Percentiles rank a stretch among this genome's conserved stretches.
These are phyloP conservation scores for Pontederia paniculata DNA, from an alignment of 176 grass and related monocot genomes.

Conservation along the genomic window DNA sequence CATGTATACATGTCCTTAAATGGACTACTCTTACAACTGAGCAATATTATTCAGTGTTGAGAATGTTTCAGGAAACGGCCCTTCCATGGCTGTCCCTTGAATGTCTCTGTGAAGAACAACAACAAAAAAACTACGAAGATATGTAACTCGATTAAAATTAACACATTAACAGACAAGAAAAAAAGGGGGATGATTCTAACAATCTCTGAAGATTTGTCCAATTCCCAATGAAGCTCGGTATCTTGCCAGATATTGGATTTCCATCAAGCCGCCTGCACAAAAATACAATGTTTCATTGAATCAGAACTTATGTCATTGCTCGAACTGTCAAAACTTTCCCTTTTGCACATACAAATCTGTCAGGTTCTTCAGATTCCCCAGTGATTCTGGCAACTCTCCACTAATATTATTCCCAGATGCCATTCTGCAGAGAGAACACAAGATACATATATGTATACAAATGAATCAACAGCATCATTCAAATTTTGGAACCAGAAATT, in stretches of 20 bases:
- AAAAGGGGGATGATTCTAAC: background rate
- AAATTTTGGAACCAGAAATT: no score
- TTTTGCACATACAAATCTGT: constrained; percentile 8
- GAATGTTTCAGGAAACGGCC: constrained; percentile 14
- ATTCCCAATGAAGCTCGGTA: constrained; percentile 21
- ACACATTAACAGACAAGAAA: background rate
- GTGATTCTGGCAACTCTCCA: constrained; percentile 14
- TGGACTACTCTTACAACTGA: constrained; percentile 1
- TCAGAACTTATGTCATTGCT: background rate
- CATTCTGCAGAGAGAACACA: background rate
- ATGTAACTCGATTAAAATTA: background rate
- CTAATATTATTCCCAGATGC: constrained; percentile 1
- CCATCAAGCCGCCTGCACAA: constrained; percentile 12
- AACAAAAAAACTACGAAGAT: background rate
- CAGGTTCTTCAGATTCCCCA: constrained; percentile 17
- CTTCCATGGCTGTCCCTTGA: constrained; percentile 17
- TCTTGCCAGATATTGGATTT: constrained; percentile 20
- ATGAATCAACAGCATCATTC: no score
- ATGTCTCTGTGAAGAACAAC: constrained; percentile 10
- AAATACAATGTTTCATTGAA: background rate
- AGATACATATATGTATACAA: no score
- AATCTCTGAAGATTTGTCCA: constrained; percentile 10
- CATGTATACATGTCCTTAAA: background rate
- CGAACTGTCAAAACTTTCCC: no score
- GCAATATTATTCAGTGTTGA: background rate